These are phyloP conservation scores for Tephrocybe rancida DNA, from an alignment of 768 basidiomycete species.

Conservation along the genomic window DNA sequence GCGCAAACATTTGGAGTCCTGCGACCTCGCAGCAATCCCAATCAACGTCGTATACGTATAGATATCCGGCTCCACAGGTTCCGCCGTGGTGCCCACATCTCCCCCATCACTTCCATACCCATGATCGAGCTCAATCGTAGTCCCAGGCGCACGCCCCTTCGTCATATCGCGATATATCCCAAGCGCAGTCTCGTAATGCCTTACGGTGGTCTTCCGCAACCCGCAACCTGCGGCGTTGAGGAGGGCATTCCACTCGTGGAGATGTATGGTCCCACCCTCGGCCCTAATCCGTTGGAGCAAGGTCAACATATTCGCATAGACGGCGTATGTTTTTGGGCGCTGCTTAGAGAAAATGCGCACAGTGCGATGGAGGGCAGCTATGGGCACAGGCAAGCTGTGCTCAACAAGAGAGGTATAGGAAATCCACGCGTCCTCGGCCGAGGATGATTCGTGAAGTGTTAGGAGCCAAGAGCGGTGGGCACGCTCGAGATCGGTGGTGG, in stretches of 20 bases:
- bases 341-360: conserved; percentile 56
- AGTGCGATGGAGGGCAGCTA: conserved; percentile 61
- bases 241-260: conserved; percentile 80
- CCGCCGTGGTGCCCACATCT: conserved; percentile 7
- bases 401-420: conserved; percentile 39
- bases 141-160: conserved; percentile 43
- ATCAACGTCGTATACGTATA: conserved; percentile 72
- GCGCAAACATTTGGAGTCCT: conserved; percentile 40
- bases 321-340: conserved; percentile 56
- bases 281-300: conserved; percentile 59
- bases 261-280: conserved; percentile 53
- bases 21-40: conserved; percentile 59
- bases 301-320: conserved; percentile 70
- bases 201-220: conserved; percentile 55
- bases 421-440: conserved; percentile 37
- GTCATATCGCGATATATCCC: conserved; percentile 65
- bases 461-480: conserved; percentile 18
- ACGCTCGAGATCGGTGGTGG: conserved; percentile 9
- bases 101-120: conserved; percentile 16
- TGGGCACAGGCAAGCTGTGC: conserved; percentile 38
- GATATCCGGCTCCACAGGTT: conserved; percentile 55
- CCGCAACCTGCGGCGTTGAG: conserved; percentile 70
- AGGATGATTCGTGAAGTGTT: conserved; percentile 21
- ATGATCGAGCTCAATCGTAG: conserved; percentile 22
- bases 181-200: conserved; percentile 63